A percentile compares a stretch with the other conserved stretches of the same genome.
Evolutionary conservation across 2,329 filamentous ascomycete species (phyloP).

Genomic region (Fusarium verticillioides): DNA sequence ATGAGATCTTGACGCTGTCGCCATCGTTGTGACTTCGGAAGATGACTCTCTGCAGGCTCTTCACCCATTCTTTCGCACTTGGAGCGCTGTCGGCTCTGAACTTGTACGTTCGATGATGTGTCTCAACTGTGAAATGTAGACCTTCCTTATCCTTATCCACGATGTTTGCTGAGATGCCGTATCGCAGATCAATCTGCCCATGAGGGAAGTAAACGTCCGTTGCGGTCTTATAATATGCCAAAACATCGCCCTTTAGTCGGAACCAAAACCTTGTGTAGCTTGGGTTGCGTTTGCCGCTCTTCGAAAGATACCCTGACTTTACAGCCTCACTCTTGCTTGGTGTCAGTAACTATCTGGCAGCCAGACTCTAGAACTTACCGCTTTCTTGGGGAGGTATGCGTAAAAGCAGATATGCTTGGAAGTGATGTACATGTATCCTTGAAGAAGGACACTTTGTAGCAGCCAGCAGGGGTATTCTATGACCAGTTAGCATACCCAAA

Average conservation of each 20-base stretch:
- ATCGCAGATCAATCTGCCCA: constrained; percentile 91
- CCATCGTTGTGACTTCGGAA: constrained; percentile 96
- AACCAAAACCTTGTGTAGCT: constrained; percentile 95
- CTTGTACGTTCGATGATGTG: constrained; percentile 83
- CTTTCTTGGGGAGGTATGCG: constrained; percentile 94
- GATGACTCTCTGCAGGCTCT: constrained; percentile 91
- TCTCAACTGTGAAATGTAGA: constrained; percentile 82
- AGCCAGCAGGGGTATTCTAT: constrained; percentile 93
- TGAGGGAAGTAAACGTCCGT: constrained; percentile 91
- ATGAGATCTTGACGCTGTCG: constrained; percentile 94
- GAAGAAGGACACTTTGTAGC: constrained; percentile 88
- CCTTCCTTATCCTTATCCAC: constrained; percentile 81
- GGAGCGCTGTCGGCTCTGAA: constrained; percentile 88
- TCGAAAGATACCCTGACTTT: constrained; percentile 89
- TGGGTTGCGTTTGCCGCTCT: constrained; percentile 88
- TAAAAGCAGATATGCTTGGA: constrained; percentile 95
- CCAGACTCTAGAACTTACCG: constrained; percentile 61
- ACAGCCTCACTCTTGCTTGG: constrained; percentile 70
- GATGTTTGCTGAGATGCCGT: constrained; percentile 87
- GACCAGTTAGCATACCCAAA: constrained; percentile 25
- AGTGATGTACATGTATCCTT: constrained; percentile 97
- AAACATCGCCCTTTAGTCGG: constrained; percentile 86
- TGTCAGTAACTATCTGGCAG: constrained; percentile 20
- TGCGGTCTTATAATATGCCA: constrained; percentile 88
- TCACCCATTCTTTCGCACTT: constrained; percentile 97